These are phyloP conservation scores for Ogataea methanolica DNA, from an alignment of 805 yeast genomes.

Conservation along the genomic window DNA sequence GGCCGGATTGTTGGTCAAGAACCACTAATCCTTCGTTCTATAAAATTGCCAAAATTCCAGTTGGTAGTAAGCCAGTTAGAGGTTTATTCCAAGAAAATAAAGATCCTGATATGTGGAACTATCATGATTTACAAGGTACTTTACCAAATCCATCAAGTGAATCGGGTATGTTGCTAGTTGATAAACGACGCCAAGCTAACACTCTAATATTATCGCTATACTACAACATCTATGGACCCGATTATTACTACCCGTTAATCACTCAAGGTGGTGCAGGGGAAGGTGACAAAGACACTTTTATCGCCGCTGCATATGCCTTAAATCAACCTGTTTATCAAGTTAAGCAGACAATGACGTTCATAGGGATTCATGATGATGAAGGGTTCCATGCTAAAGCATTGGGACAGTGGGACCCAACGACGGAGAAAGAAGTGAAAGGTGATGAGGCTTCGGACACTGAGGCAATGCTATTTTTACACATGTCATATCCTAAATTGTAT, in stretches of 20 bases:
- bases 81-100: conserved; percentile 23
- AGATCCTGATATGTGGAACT: conserved; percentile 32
- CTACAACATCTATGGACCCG: conserved; percentile 62
- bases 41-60: conserved; percentile 45
- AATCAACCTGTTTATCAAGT: conserved; percentile 39
- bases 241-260: conserved; percentile 58
- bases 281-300: conserved; percentile 76
- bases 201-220: conserved; percentile 55
- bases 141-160: conserved; percentile 66
- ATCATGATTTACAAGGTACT: conserved; percentile 60
- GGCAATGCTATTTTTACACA: conserved; percentile 45
- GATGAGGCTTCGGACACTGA: conserved; percentile 27
- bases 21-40: conserved; percentile 59
- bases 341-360: conserved; percentile 44
- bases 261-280: conserved; percentile 74
- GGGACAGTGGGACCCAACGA: conserved; percentile 40
- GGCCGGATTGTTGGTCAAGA: conserved; percentile 74
- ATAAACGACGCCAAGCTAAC: conserved; percentile 50
- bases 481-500: conserved; percentile 52
- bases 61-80: conserved; percentile 32
- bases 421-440: conserved; percentile 28
- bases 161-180: conserved; percentile 62
- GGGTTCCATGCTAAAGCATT: conserved; percentile 38
- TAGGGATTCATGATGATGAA: conserved; percentile 40
- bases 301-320: conserved; percentile 56